phyloP scores from a whole-genome alignment of 1,284 basidiomycete genomes.

The Leccinum solheimii region DNA sequence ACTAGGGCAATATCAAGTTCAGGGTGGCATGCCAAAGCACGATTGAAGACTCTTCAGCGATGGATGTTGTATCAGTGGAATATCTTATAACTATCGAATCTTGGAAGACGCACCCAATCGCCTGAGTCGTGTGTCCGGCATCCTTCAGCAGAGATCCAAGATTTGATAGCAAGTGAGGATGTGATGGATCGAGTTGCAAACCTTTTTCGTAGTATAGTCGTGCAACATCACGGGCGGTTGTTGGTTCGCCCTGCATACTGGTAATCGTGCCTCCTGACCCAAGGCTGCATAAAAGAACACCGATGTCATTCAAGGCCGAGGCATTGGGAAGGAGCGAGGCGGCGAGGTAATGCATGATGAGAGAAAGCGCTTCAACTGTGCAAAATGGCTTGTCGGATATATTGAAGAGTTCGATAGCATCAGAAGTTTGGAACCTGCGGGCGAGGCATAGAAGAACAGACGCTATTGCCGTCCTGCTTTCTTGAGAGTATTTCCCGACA shows the following conservation, averaged over 20 bases:
- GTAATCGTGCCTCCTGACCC: conserved; percentile 33
- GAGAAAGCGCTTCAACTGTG: conserved; percentile 46
- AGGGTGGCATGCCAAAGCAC: conserved; percentile 54
- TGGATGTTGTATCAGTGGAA: conserved; percentile 9
- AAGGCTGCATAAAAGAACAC: conserved; percentile 55
- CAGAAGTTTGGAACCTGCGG: conserved; percentile 47
- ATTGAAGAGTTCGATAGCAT: conserved; percentile 27
- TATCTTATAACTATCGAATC: neutral
- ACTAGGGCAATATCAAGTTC: conserved; percentile 62
- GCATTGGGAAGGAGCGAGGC: conserved; percentile 54
- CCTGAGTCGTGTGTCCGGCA: conserved; percentile 50
- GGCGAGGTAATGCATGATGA: conserved; percentile 60
- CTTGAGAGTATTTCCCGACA: conserved; percentile 22
- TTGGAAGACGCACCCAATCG: conserved; percentile 45
- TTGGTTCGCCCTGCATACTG: conserved; percentile 14
- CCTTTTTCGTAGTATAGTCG: conserved; percentile 56
- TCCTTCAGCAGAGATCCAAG: conserved; percentile 63
- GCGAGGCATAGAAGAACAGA: conserved; percentile 57
- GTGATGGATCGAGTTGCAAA: conserved; percentile 51
- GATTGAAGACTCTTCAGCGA: conserved; percentile 21
- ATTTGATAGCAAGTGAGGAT: conserved; percentile 64
- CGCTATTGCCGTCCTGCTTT: conserved; percentile 46
- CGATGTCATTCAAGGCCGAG: conserved; percentile 61
- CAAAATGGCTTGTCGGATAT: conserved; percentile 40
- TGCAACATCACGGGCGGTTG: conserved; percentile 45